These are phyloP conservation scores for Scortechinia acanthostroma DNA, from an alignment of 2,329 filamentous ascomycete species.

Conservation along the genomic window DNA sequence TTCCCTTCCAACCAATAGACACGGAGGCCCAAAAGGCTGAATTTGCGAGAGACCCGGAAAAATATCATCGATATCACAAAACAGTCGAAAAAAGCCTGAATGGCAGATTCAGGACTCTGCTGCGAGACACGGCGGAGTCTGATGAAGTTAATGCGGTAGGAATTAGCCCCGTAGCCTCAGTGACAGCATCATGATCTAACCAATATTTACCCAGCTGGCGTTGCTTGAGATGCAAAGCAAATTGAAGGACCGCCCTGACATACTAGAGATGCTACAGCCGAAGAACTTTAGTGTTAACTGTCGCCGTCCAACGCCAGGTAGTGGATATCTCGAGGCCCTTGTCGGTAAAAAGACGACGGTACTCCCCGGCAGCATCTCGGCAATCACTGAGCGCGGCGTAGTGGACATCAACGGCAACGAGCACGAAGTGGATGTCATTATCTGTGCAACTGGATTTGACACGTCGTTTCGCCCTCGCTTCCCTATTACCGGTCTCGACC, in stretches of 20 bases:
- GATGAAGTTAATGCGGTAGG: no score
- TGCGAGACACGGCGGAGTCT: no score
- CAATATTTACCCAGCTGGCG: no score
- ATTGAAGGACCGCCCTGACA: conserved; percentile 22
- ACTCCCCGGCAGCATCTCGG: conserved; percentile 23
- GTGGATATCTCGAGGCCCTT: conserved; percentile 29
- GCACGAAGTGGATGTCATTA: conserved; percentile 15
- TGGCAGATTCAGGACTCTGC: background rate
- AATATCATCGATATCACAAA: background rate
- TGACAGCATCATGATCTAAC: no score
- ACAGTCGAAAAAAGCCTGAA: background rate
- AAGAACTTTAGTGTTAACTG: conserved; percentile 31
- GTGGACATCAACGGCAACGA: conserved; percentile 14
- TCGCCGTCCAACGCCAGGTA: conserved; percentile 27
- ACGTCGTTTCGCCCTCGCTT: conserved; percentile 21
- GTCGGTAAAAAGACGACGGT: conserved; percentile 28
- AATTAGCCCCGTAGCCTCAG: no score
- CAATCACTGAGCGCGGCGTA: conserved; percentile 15
- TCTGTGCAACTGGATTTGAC: conserved; percentile 14
- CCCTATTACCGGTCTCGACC: conserved; percentile 33
- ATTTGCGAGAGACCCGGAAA: background rate
- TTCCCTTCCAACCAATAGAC: background rate
- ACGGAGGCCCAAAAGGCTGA: background rate
- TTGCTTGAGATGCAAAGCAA: conserved; percentile 26
- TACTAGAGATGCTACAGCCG: conserved; percentile 33